A percentile compares a stretch with the other conserved stretches of the same genome.
Conservation (phyloP, 129 eudicot species). For the Mikania micrantha region DNA sequence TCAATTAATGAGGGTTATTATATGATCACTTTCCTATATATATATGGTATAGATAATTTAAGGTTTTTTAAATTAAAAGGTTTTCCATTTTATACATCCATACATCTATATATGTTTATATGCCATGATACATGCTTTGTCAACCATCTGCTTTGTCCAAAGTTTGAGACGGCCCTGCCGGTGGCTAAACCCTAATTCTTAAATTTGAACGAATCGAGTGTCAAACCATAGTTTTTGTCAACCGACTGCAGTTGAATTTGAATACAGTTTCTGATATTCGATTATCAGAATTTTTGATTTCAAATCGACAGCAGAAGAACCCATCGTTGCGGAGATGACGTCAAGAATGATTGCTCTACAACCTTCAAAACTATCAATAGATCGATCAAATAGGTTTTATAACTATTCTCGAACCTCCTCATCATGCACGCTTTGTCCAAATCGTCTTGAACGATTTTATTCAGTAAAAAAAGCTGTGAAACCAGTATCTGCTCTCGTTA, state of each 20-base stretch:
- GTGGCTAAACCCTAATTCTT: not conserved
- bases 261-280: not conserved
- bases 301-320: not conserved
- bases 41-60: too few species aligned
- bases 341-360: not conserved
- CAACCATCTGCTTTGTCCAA: too few species aligned
- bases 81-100: too few species aligned
- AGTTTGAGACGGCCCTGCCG: too few species aligned
- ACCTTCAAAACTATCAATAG: not conserved
- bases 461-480: conserved; percentile 5
- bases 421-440: not conserved
- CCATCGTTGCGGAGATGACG: conserved; percentile 7
- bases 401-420: not conserved
- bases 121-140: too few species aligned
- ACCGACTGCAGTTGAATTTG: not conserved
- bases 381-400: conserved; percentile 1
- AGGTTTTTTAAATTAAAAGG: too few species aligned
- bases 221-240: not conserved
- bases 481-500: conserved; percentile 8
- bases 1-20: too few species aligned
- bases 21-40: too few species aligned
- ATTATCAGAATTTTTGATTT: not conserved
- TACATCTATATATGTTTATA: too few species aligned
- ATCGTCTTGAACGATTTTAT: not conserved
- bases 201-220: not conserved